Percentiles rank a stretch among this genome's conserved stretches.
Evolutionary conservation across 1,139 yeast genomes (phyloP).

Genomic region (Groenewaldozyma auringiensis): DNA sequence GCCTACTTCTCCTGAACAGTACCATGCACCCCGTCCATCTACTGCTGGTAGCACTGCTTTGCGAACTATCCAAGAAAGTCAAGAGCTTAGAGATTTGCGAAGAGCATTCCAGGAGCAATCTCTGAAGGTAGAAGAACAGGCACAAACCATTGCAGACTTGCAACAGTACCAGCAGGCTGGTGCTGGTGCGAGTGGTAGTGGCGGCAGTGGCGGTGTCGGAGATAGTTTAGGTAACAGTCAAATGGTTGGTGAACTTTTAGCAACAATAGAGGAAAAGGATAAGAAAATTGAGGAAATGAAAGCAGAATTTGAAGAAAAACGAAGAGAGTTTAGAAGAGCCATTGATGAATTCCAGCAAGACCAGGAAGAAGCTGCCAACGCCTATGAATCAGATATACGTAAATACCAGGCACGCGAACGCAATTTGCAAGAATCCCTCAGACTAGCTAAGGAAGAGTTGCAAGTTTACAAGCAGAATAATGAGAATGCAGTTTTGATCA

Average conservation of each 20-base stretch:
- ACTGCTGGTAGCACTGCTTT: not conserved
- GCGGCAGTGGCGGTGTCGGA: not conserved
- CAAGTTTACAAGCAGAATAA: conserved; percentile 17
- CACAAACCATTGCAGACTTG: not conserved
- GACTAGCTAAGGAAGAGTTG: conserved; percentile 19
- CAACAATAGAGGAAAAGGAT: conserved; percentile 23
- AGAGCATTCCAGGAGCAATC: not conserved
- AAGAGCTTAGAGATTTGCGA: not conserved
- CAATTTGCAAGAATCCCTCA: conserved; percentile 5
- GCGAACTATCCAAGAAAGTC: not conserved
- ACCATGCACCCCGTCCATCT: not conserved
- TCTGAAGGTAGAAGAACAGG: not conserved
- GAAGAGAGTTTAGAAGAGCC: conserved; percentile 29
- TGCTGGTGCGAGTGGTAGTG: not conserved
- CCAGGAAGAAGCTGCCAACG: conserved; percentile 23
- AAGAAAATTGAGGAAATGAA: conserved; percentile 22
- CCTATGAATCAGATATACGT: conserved; percentile 23
- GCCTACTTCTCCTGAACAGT: not conserved
- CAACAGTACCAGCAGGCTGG: not conserved
- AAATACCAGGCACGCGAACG: conserved; percentile 3
- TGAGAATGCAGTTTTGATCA: conserved; percentile 15
- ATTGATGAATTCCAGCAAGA: conserved; percentile 27
- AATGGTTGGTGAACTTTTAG: conserved; percentile 10
- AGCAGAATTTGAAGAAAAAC: conserved; percentile 25
- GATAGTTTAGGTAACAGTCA: not conserved